phyloP scores from a whole-genome alignment of 768 basidiomycete genomes.

The Pulveroboletus sp. region DNA sequence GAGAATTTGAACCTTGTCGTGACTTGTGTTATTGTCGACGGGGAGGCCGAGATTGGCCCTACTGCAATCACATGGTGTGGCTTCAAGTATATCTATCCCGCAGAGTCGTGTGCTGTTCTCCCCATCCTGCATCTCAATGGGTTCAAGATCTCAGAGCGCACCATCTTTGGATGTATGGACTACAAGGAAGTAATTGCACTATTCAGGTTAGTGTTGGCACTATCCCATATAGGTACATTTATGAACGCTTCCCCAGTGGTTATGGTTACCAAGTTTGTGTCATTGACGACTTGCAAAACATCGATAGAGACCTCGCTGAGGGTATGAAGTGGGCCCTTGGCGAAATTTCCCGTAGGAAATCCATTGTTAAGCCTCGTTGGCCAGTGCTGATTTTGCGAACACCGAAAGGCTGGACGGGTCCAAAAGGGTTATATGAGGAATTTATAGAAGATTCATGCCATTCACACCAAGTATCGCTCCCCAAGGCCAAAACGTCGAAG shows the following conservation, averaged over 20 bases:
- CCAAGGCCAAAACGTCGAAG: constrained; percentile 56
- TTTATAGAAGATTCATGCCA: constrained; percentile 78
- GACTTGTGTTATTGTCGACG: constrained; percentile 81
- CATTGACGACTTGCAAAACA: constrained; percentile 58
- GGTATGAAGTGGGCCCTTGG: constrained; percentile 76
- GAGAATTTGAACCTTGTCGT: constrained; percentile 84
- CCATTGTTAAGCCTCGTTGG: constrained; percentile 87
- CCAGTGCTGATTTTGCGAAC: constrained; percentile 83
- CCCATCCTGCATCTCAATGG: constrained; percentile 87
- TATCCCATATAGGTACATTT: neutral
- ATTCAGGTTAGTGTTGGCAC: neutral
- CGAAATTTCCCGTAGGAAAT: constrained; percentile 69
- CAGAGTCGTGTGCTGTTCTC: constrained; percentile 85
- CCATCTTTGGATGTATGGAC: constrained; percentile 89
- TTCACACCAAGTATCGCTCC: constrained; percentile 87
- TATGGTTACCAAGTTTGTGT: constrained; percentile 90
- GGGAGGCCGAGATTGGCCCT: constrained; percentile 79
- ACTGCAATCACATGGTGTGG: constrained; percentile 81
- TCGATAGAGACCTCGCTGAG: constrained; percentile 76
- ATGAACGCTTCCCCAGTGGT: constrained; percentile 38
- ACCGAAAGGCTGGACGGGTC: constrained; percentile 77
- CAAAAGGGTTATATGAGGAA: constrained; percentile 61
- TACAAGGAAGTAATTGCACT: constrained; percentile 67
- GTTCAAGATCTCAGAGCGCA: constrained; percentile 88
- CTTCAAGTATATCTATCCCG: constrained; percentile 87